These are phyloP conservation scores for Tetrapisispora arboricola DNA, from an alignment of 805 yeast genomes.

Conservation along the genomic window DNA sequence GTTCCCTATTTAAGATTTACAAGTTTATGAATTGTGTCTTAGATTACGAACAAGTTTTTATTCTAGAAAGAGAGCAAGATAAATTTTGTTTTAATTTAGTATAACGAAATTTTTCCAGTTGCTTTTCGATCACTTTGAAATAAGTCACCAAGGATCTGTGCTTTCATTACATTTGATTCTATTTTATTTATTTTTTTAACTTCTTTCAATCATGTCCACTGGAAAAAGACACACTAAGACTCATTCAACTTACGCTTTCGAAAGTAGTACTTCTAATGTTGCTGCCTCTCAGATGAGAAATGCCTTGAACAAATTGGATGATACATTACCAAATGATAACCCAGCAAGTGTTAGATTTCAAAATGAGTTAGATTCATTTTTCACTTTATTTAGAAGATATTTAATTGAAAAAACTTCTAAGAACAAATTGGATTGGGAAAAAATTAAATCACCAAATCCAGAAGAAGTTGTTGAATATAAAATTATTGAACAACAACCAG, in stretches of 20 bases:
- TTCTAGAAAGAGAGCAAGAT: too few relatives aligned
- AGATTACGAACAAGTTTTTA: too few relatives aligned
- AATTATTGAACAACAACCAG: constrained; percentile 31
- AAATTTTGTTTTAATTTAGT: too few relatives aligned
- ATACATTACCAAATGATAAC: constrained; percentile 49
- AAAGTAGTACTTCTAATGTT: constrained; percentile 85
- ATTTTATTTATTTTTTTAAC: background rate
- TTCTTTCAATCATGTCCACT: background rate
- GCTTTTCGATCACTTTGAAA: too few relatives aligned
- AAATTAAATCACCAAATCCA: constrained; percentile 80
- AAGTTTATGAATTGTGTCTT: too few relatives aligned
- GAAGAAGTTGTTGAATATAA: constrained; percentile 82
- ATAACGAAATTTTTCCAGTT: too few relatives aligned
- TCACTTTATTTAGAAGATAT: constrained; percentile 87
- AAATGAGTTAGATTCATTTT: constrained; percentile 78
- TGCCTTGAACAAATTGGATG: constrained; percentile 81
- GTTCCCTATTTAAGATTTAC: too few relatives aligned
- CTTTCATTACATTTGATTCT: background rate
- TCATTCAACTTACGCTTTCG: constrained; percentile 59
- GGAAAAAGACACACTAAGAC: constrained; percentile 33
- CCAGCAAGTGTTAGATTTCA: constrained; percentile 54
- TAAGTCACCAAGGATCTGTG: too few relatives aligned
- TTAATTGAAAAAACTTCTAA: constrained; percentile 82
- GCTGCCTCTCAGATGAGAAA: constrained; percentile 98
- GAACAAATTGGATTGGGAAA: constrained; percentile 69